Percentiles rank a stretch among this genome's conserved stretches.
Conservation (phyloP, 73 alveolate species). For the Paramecium caudatum region DNA sequence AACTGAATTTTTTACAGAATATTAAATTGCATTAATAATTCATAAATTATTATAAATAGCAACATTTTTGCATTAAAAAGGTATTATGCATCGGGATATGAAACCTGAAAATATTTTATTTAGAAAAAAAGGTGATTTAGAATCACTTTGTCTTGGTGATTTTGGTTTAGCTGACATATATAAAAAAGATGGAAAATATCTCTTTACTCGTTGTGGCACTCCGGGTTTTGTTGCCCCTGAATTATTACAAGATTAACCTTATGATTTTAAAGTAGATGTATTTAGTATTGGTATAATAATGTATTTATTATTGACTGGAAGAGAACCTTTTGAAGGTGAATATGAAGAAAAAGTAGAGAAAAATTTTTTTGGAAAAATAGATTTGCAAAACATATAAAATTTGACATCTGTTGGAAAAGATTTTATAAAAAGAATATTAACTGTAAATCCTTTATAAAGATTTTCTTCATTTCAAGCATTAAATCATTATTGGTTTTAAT, state of each 20-base stretch:
- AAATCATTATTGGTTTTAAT: slow-evolving; percentile 52
- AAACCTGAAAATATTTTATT: slow-evolving; percentile 89
- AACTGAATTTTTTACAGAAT: slow-evolving; percentile 66
- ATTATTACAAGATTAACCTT: slow-evolving; percentile 83
- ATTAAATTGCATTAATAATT: slow-evolving; percentile 7
- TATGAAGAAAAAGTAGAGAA: neutral
- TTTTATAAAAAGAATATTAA: neutral
- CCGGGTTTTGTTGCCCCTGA: slow-evolving; percentile 99
- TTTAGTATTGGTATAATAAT: slow-evolving; percentile 23
- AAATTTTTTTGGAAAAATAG: neutral
- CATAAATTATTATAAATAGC: slow-evolving; percentile 58
- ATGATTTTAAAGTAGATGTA: slow-evolving; percentile 70
- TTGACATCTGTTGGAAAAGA: neutral
- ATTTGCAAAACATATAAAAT: neutral
- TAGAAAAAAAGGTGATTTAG: slow-evolving; percentile 81
- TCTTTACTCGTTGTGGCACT: slow-evolving; percentile 92
- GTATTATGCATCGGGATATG: slow-evolving; percentile 89
- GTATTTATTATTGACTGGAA: slow-evolving; percentile 24
- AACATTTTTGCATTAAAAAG: slow-evolving; percentile 82
- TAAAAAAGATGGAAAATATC: slow-evolving; percentile 58
- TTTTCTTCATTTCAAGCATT: slow-evolving; percentile 28
- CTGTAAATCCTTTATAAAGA: slow-evolving; percentile 9
- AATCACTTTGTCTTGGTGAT: slow-evolving; percentile 86
- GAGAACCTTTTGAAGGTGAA: neutral
- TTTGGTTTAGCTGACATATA: slow-evolving; percentile 82